phyloP scores from a whole-genome alignment of 1,284 basidiomycete species.

The Naganishia sp. region DNA sequence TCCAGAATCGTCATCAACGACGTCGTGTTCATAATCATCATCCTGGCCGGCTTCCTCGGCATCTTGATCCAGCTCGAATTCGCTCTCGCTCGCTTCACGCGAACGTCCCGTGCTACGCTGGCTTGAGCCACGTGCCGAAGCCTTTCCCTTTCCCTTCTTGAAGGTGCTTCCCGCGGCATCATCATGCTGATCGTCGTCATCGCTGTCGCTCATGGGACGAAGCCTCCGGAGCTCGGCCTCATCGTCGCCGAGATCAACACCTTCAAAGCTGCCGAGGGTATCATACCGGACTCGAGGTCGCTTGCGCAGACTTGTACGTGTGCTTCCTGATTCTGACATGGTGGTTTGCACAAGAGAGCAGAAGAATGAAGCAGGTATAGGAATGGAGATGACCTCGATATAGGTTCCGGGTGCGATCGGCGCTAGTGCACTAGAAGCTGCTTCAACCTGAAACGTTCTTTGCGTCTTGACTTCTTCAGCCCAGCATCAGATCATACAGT shows the following conservation, averaged over 20 bases:
- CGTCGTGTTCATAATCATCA: slow-evolving; percentile 7
- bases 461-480: not conserved
- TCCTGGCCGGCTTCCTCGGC: slow-evolving; percentile 12
- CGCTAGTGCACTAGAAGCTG: too few relatives aligned
- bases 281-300: slow-evolving; percentile 21
- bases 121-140: not conserved
- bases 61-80: slow-evolving; percentile 26
- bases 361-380: too few relatives aligned
- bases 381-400: too few relatives aligned
- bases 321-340: slow-evolving; percentile 22
- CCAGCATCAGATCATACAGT: not conserved
- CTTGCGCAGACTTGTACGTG: slow-evolving; percentile 14
- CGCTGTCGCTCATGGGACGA: slow-evolving; percentile 6
- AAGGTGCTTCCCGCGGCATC: not conserved
- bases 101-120: slow-evolving; percentile 1
- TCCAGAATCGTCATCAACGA: slow-evolving; percentile 15
- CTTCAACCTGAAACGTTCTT: not conserved
- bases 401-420: too few relatives aligned
- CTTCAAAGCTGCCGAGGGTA: slow-evolving; percentile 25
- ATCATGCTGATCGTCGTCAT: slow-evolving; percentile 1
- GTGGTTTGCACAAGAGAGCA: too few relatives aligned
- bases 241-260: slow-evolving; percentile 19
- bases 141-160: slow-evolving; percentile 17
- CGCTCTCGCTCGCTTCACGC: slow-evolving; percentile 17
- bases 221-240: slow-evolving; percentile 17